Conservation (phyloP, 2,329 filamentous ascomycete species). For the Phoma sp. region DNA sequence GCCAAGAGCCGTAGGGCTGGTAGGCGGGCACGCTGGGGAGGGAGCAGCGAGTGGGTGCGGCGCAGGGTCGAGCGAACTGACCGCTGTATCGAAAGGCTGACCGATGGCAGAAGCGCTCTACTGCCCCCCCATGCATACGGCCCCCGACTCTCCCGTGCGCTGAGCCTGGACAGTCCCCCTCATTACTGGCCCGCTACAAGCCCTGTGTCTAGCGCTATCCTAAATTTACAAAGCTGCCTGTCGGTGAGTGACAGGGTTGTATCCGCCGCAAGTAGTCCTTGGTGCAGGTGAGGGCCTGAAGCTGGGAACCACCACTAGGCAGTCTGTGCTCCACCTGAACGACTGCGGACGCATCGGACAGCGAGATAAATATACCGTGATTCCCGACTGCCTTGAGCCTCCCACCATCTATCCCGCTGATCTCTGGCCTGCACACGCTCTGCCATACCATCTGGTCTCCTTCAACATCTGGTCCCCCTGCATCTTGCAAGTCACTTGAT, state of each 20-base stretch:
- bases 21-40: not conserved
- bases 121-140: constrained; percentile 25
- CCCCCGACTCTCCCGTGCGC: constrained; percentile 33
- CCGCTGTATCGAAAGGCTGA: constrained; percentile 33
- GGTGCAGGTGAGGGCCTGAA: constrained; percentile 39
- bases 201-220: constrained; percentile 35
- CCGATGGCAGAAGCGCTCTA: constrained; percentile 21
- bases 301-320: constrained; percentile 38
- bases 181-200: constrained; percentile 37
- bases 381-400: constrained; percentile 34
- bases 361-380: constrained; percentile 41
- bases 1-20: constrained; percentile 36
- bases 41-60: constrained; percentile 12
- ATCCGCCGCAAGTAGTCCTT: constrained; percentile 32
- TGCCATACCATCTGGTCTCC: constrained; percentile 26
- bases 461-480: not conserved
- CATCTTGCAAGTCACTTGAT: not conserved
- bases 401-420: constrained; percentile 27
- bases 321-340: constrained; percentile 37
- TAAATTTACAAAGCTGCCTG: constrained; percentile 41
- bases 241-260: constrained; percentile 40
- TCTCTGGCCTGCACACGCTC: constrained; percentile 21
- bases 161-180: constrained; percentile 28
- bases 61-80: constrained; percentile 25
- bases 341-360: constrained; percentile 34